Conservation (phyloP, 768 basidiomycete species). For the Saitozyma podzolica region DNA sequence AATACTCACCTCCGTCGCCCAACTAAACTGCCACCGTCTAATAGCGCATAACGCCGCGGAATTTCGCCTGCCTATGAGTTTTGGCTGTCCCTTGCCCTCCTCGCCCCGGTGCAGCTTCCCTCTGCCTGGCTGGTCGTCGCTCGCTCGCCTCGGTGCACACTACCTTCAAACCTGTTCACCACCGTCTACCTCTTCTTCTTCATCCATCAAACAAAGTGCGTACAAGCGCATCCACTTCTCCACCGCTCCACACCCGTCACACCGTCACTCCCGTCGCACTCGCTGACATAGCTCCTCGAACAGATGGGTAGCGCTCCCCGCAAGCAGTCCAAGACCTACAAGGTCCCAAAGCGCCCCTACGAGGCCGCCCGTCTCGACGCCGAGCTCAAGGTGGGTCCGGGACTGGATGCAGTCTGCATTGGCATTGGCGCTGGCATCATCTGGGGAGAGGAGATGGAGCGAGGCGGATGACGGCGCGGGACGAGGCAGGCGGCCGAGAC, state of each 20-base stretch:
- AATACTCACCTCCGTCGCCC: neutral
- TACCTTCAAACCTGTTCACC: neutral
- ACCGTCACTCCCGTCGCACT: neutral
- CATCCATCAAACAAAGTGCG: conserved; percentile 22
- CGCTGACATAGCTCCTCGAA: neutral
- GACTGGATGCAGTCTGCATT: neutral
- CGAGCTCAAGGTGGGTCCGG: conserved; percentile 82
- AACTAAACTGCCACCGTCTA: neutral
- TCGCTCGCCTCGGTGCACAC: neutral
- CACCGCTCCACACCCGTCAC: neutral
- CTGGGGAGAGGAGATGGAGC: neutral
- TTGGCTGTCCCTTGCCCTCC: conserved; percentile 4
- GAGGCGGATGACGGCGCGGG: neutral
- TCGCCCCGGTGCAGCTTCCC: neutral
- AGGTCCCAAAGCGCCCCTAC: conserved; percentile 97
- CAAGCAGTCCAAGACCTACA: conserved; percentile 64
- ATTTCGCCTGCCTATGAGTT: conserved; percentile 1
- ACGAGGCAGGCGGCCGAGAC: neutral
- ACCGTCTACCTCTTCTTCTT: conserved; percentile 5
- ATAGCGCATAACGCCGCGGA: conserved; percentile 17
- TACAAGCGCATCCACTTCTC: neutral
- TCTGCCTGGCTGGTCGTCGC: neutral
- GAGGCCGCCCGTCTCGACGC: conserved; percentile 98
- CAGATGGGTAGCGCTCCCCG: conserved; percentile 50
- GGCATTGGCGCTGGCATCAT: neutral